Evolutionary conservation across 371 early-diverging fungal genomes (phyloP).

Genomic region (Dentiscutata heterogama): DNA sequence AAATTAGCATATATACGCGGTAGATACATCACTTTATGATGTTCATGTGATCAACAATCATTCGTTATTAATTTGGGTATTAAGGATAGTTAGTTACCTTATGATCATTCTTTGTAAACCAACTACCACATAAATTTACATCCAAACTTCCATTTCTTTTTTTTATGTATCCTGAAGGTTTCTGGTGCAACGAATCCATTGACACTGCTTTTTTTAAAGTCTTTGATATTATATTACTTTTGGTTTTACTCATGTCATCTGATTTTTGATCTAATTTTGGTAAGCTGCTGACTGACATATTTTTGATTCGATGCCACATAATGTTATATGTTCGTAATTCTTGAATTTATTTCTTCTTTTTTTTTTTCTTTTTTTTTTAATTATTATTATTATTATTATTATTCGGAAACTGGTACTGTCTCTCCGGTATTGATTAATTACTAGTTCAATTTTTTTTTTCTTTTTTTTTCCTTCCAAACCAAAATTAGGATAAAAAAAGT

Average conservation of each 20-base stretch:
- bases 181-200: background rate
- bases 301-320: background rate
- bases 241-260: background rate
- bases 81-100: background rate
- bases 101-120: background rate
- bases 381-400: too few relatives aligned
- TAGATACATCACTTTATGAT: too few relatives aligned
- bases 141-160: slow-evolving; percentile 26
- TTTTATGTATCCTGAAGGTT: background rate
- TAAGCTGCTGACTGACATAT: background rate
- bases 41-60: background rate
- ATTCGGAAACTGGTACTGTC: too few relatives aligned
- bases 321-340: background rate
- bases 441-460: too few relatives aligned
- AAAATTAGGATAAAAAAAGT: too few relatives aligned
- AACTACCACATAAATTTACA: background rate
- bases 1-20: too few relatives aligned
- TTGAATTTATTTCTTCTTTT: background rate
- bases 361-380: background rate
- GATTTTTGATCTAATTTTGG: background rate
- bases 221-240: background rate
- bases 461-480: too few relatives aligned
- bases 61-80: background rate
- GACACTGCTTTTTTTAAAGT: slow-evolving; percentile 18
- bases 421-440: too few relatives aligned